phyloP scores from a whole-genome alignment of 2,329 filamentous ascomycete species.

The Mycosphaerella sp. region DNA sequence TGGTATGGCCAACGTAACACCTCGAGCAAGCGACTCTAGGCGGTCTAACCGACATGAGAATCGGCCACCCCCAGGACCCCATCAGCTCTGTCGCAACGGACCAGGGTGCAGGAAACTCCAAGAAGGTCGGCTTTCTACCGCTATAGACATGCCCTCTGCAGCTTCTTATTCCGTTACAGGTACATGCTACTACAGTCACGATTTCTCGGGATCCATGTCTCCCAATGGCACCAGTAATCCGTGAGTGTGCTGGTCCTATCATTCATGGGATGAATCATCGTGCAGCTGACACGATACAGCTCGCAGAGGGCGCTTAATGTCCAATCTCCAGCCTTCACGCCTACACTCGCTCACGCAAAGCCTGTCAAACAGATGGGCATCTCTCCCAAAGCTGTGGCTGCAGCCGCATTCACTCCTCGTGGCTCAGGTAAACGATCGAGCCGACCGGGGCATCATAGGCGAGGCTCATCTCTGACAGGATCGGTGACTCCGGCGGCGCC shows the following conservation, averaged over 20 bases:
- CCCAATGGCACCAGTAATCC: slow-evolving; percentile 26
- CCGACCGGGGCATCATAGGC: slow-evolving; percentile 7
- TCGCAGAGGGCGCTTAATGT: slow-evolving; percentile 77
- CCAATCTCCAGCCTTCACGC: slow-evolving; percentile 80
- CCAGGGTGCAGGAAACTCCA: slow-evolving; percentile 32
- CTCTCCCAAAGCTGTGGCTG: slow-evolving; percentile 83
- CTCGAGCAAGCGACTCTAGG: slow-evolving; percentile 28
- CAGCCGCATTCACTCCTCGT: slow-evolving; percentile 76
- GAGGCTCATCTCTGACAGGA: slow-evolving; percentile 25
- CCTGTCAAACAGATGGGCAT: slow-evolving; percentile 66
- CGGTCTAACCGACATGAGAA: slow-evolving; percentile 28
- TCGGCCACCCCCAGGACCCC: slow-evolving; percentile 27
- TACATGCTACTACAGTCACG: slow-evolving; percentile 33
- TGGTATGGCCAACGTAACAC: slow-evolving; percentile 32
- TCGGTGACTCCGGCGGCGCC: slow-evolving; percentile 37
- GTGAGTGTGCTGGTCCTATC: slow-evolving; percentile 16
- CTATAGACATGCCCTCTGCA: not conserved
- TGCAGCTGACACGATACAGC: slow-evolving; percentile 13
- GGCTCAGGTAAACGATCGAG: slow-evolving; percentile 28
- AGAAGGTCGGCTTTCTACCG: slow-evolving; percentile 24
- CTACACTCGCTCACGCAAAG: slow-evolving; percentile 44
- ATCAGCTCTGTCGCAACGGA: slow-evolving; percentile 30
- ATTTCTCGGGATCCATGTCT: slow-evolving; percentile 25
- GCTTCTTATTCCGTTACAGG: slow-evolving; percentile 21
- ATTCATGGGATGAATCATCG: not conserved